A percentile compares a stretch with the other conserved stretches of the same genome.
These are phyloP conservation scores for Aspergillus texensis DNA, from an alignment of 2,329 filamentous ascomycete genomes.

Conservation along the genomic window DNA sequence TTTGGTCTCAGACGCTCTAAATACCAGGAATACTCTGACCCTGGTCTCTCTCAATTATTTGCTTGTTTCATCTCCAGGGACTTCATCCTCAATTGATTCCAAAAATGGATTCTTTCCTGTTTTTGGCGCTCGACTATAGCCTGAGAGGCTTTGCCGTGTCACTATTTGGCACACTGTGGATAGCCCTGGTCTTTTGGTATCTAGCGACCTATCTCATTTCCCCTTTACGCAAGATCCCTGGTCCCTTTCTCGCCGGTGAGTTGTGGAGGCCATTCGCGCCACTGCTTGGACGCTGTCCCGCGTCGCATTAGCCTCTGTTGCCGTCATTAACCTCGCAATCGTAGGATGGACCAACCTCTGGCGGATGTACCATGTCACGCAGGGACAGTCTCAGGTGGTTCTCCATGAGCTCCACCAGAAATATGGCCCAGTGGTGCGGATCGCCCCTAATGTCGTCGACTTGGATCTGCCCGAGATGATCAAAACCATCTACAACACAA, in stretches of 20 bases:
- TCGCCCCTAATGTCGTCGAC: constrained; percentile 45
- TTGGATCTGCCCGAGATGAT: constrained; percentile 43
- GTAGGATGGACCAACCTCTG: constrained; percentile 42
- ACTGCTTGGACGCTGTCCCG: neutral
- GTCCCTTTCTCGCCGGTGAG: constrained; percentile 26
- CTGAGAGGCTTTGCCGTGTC: neutral
- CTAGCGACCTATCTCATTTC: constrained; percentile 21
- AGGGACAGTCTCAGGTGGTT: constrained; percentile 29
- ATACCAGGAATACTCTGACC: neutral
- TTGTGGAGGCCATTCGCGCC: neutral
- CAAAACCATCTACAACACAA: constrained; percentile 40
- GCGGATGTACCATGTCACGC: constrained; percentile 34
- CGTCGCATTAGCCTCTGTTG: neutral
- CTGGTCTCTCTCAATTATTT: neutral
- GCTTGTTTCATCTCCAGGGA: neutral
- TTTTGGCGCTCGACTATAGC: neutral
- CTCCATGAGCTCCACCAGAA: constrained; percentile 40
- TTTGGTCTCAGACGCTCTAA: neutral
- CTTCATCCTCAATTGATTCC: neutral
- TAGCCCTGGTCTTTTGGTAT: constrained; percentile 19
- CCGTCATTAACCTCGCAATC: neutral
- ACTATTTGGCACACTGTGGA: constrained; percentile 4
- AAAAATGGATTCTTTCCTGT: neutral
- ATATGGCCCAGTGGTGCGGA: constrained; percentile 46
- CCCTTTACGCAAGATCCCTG: constrained; percentile 22